A percentile compares a stretch with the other conserved stretches of the same genome.
Evolutionary conservation across 1,284 basidiomycete species (phyloP).

Genomic region (Ceratobasidium sp.): DNA sequence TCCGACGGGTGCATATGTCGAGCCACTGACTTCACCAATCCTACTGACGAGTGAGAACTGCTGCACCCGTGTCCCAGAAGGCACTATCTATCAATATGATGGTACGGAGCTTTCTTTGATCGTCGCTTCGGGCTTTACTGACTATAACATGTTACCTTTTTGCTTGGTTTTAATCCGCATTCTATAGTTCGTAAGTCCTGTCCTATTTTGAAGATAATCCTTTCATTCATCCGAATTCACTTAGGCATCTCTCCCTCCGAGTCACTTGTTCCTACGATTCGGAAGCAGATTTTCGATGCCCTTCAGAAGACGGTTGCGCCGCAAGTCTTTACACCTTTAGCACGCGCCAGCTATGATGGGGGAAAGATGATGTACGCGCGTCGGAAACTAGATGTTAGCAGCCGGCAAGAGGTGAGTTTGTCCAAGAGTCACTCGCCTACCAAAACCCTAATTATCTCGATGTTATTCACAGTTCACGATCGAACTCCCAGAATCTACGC

Average conservation of each 20-base stretch:
- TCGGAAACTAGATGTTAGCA: slow-evolving; percentile 28
- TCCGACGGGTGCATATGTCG: not conserved
- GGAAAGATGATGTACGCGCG: slow-evolving; percentile 39
- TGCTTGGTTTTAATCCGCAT: not conserved
- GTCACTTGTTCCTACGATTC: slow-evolving; percentile 5
- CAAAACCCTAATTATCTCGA: not conserved
- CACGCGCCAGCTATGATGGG: slow-evolving; percentile 31
- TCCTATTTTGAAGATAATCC: not conserved
- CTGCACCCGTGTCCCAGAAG: slow-evolving; percentile 5
- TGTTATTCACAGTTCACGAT: slow-evolving; percentile 16
- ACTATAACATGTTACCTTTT: not conserved
- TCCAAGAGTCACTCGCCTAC: not conserved
- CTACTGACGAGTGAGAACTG: slow-evolving; percentile 37
- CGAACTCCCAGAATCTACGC: slow-evolving; percentile 7
- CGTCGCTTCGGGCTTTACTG: not conserved
- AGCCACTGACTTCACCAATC: slow-evolving; percentile 35
- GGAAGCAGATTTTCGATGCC: slow-evolving; percentile 36
- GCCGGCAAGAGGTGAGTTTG: slow-evolving; percentile 22
- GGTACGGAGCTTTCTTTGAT: slow-evolving; percentile 11
- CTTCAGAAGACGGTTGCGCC: slow-evolving; percentile 33
- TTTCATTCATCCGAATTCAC: not conserved
- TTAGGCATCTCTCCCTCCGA: slow-evolving; percentile 33
- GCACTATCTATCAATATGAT: slow-evolving; percentile 41
- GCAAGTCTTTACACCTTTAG: slow-evolving; percentile 28
- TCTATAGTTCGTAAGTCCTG: slow-evolving; percentile 32